A percentile compares a stretch with the other conserved stretches of the same genome.
Evolutionary conservation across 768 basidiomycete species (phyloP).

Genomic region (Psilocybe sp.): DNA sequence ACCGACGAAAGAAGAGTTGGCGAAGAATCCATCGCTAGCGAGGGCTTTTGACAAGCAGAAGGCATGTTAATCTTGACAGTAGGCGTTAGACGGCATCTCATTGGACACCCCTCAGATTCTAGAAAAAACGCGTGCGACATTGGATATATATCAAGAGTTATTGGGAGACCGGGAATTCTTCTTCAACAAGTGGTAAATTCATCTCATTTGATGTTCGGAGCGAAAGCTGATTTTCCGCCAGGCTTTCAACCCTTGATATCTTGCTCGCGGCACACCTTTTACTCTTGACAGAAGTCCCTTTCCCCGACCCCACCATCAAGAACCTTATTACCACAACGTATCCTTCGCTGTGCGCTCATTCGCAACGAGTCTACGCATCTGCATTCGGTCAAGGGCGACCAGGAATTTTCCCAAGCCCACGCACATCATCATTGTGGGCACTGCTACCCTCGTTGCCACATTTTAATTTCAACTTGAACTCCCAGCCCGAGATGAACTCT

Average conservation of each 20-base stretch:
- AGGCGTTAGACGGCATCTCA: neutral
- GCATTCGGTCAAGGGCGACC: conserved; percentile 22
- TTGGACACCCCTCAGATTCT: conserved; percentile 38
- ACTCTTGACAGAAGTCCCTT: conserved; percentile 54
- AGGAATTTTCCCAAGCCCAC: conserved; percentile 5
- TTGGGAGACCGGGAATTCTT: conserved; percentile 50
- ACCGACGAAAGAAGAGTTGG: conserved; percentile 22
- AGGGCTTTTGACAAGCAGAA: conserved; percentile 65
- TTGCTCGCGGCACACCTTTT: conserved; percentile 68
- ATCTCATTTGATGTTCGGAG: neutral
- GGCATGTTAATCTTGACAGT: conserved; percentile 28
- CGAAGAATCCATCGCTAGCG: conserved; percentile 38
- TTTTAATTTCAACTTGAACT: conserved; percentile 8
- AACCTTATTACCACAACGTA: conserved; percentile 54
- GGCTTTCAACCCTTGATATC: conserved; percentile 63
- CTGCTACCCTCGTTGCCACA: conserved; percentile 35
- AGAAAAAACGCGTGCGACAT: conserved; percentile 52
- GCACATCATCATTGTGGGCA: conserved; percentile 33
- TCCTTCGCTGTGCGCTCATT: conserved; percentile 55
- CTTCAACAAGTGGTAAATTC: conserved; percentile 45
- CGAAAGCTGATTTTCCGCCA: conserved; percentile 20
- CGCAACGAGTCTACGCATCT: conserved; percentile 42
- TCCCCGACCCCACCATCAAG: conserved; percentile 58
- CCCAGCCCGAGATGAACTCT: conserved; percentile 3
- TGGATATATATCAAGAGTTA: conserved; percentile 59